Evolutionary conservation across 2,329 filamentous ascomycete species (phyloP).

Genomic region (Phialocephala sp.): DNA sequence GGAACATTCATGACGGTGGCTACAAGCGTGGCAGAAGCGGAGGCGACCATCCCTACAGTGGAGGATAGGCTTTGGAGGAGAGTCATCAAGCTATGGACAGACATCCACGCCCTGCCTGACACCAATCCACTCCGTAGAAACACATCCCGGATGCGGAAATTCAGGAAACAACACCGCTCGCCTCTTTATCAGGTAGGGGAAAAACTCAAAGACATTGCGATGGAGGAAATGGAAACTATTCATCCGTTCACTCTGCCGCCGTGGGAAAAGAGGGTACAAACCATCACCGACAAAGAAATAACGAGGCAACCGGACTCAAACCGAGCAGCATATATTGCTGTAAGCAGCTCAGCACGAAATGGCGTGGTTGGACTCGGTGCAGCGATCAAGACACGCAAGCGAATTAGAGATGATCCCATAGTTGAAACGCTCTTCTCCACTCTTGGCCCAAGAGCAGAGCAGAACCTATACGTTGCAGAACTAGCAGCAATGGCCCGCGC

Average conservation of each 20-base stretch:
- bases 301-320: slow-evolving; percentile 14
- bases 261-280: slow-evolving; percentile 14
- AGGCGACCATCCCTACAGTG: not conserved
- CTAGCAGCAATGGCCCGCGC: slow-evolving; percentile 18
- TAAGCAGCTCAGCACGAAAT: slow-evolving; percentile 15
- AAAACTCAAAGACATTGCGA: not conserved
- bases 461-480: slow-evolving; percentile 22
- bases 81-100: not conserved
- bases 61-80: not conserved
- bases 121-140: not conserved
- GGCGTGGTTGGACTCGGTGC: slow-evolving; percentile 1
- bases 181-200: not conserved
- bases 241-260: not conserved
- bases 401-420: slow-evolving; percentile 17
- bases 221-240: not conserved
- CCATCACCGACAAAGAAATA: slow-evolving; percentile 13
- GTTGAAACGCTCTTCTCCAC: slow-evolving; percentile 18
- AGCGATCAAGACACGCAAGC: slow-evolving; percentile 12
- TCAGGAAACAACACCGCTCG: not conserved
- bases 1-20: slow-evolving; percentile 4
- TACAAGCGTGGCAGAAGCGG: not conserved
- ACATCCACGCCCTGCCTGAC: not conserved
- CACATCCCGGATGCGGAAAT: not conserved
- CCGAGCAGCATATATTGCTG: slow-evolving; percentile 9
- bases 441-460: slow-evolving; percentile 18